Percentiles rank a stretch among this genome's conserved stretches.
phyloP scores from a whole-genome alignment of 306 rosid species.

The Malus sylvestris region DNA sequence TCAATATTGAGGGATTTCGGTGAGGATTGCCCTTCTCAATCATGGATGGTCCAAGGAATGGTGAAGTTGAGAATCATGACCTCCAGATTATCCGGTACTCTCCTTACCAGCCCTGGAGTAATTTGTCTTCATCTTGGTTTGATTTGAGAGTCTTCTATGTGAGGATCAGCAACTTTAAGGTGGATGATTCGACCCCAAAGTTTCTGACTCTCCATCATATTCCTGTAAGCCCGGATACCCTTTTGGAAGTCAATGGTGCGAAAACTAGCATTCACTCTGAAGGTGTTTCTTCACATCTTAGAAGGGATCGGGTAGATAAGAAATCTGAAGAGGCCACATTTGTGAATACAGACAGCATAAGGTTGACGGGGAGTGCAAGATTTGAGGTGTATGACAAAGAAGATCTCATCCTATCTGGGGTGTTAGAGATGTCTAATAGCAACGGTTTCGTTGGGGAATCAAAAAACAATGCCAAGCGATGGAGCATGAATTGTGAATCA shows the following conservation, averaged over 20 bases:
- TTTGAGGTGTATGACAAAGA: constrained; percentile 74
- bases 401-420: constrained; percentile 63
- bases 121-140: constrained; percentile 58
- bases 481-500: constrained; percentile 79
- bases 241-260: constrained; percentile 78
- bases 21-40: constrained; percentile 27
- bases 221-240: constrained; percentile 72
- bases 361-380: constrained; percentile 66
- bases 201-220: constrained; percentile 63
- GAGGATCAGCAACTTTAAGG: constrained; percentile 60
- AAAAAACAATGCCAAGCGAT: constrained; percentile 36
- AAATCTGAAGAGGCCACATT: constrained; percentile 79
- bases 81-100: constrained; percentile 59
- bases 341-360: constrained; percentile 76
- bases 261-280: constrained; percentile 55
- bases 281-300: constrained; percentile 68
- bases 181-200: constrained; percentile 64
- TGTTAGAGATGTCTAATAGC: constrained; percentile 60
- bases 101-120: constrained; percentile 51
- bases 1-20: constrained; percentile 24
- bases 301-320: constrained; percentile 82
- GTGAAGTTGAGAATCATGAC: constrained; percentile 30
- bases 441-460: constrained; percentile 52
- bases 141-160: constrained; percentile 87
- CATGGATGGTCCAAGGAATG: constrained; percentile 48